Evolutionary conservation across 2,329 filamentous ascomycete genomes (phyloP).

Genomic region (Aspergillus fructus): DNA sequence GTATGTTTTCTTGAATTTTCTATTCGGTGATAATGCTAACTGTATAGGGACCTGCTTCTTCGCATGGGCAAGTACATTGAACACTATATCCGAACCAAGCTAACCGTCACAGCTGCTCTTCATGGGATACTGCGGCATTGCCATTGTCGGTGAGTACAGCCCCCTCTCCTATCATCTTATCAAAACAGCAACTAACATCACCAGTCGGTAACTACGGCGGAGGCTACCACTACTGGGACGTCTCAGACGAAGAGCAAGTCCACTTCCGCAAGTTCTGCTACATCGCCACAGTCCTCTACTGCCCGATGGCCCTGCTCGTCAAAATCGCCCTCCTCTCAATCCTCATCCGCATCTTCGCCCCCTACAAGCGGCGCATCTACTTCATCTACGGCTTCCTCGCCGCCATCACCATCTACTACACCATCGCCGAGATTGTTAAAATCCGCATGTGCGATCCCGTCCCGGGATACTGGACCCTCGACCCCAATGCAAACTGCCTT

Average conservation of each 20-base stretch:
- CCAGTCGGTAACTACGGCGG: constrained; percentile 37
- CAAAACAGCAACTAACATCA: neutral
- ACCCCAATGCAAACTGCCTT: constrained; percentile 29
- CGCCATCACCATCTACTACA: constrained; percentile 36
- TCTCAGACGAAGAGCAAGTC: constrained; percentile 19
- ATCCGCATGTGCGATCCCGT: constrained; percentile 40
- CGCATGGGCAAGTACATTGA: constrained; percentile 21
- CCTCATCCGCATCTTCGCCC: constrained; percentile 39
- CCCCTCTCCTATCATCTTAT: too few relatives aligned
- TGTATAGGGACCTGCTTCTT: constrained; percentile 13
- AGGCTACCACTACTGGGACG: constrained; percentile 31
- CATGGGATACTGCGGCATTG: constrained; percentile 34
- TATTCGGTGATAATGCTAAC: neutral
- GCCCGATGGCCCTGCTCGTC: constrained; percentile 40
- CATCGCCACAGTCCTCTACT: constrained; percentile 40
- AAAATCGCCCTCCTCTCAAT: constrained; percentile 41
- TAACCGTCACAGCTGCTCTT: constrained; percentile 24
- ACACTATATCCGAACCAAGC: neutral
- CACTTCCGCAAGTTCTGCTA: constrained; percentile 37
- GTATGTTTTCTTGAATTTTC: constrained; percentile 20
- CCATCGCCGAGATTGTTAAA: constrained; percentile 36
- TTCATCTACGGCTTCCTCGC: constrained; percentile 38
- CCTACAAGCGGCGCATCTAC: constrained; percentile 32
- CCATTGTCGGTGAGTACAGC: constrained; percentile 25
- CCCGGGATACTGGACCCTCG: constrained; percentile 33